Conservation (phyloP, 768 basidiomycete species). For the Calocera cornea region DNA sequence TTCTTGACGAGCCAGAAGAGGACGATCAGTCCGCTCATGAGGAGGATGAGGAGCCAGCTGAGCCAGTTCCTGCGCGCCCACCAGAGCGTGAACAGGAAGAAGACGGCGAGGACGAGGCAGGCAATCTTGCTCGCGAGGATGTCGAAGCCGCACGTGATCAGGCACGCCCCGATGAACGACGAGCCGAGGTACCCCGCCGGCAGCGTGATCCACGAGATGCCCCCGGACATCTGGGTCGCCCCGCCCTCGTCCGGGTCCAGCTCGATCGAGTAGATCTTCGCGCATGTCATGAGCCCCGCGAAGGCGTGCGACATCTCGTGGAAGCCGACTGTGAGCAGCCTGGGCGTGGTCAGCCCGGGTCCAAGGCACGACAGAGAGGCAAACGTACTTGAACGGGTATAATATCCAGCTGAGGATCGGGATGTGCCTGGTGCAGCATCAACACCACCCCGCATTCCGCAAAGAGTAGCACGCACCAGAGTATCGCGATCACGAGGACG, state of each 20-base stretch:
- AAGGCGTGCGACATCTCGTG: constrained; percentile 88
- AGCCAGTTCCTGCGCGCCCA: constrained; percentile 47
- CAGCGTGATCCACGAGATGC: constrained; percentile 56
- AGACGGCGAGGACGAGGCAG: constrained; percentile 61
- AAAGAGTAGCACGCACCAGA: constrained; percentile 42
- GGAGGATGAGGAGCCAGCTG: constrained; percentile 63
- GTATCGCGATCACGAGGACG: constrained; percentile 57
- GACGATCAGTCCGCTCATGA: constrained; percentile 66
- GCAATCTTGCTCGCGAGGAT: constrained; percentile 82
- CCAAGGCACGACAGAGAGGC: constrained; percentile 6
- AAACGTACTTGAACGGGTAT: constrained; percentile 77
- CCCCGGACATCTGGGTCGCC: constrained; percentile 74
- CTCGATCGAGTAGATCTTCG: constrained; percentile 71
- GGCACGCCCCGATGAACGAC: constrained; percentile 68
- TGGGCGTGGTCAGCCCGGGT: constrained; percentile 3
- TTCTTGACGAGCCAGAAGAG: constrained; percentile 73
- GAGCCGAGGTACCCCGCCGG: constrained; percentile 81
- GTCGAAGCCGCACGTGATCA: constrained; percentile 81
- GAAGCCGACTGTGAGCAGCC: constrained; percentile 45
- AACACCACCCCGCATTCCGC: constrained; percentile 2
- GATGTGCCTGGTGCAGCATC: constrained; percentile 45
- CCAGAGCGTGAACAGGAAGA: constrained; percentile 81
- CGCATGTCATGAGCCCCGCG: constrained; percentile 67
- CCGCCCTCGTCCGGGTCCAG: constrained; percentile 88
- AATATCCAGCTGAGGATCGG: constrained; percentile 67